Evolutionary conservation across 2,329 filamentous ascomycete species (phyloP), one percentile per base, ranked within the genome.

Genomic region (Plectosphaerella sp.): DNA sequence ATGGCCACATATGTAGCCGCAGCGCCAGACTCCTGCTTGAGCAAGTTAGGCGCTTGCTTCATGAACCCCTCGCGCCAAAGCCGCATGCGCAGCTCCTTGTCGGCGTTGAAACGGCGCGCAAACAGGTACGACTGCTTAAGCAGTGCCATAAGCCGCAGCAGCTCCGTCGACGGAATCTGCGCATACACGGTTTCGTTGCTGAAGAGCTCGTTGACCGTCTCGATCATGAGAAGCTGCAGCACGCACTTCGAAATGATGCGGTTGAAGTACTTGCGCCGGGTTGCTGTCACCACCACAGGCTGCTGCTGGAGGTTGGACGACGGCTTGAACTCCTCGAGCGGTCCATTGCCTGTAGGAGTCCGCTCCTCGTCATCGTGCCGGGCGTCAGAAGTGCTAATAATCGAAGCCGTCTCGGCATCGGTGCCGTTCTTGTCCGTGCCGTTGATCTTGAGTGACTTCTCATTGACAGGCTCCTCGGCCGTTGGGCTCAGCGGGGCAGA

Each of bases 221-320:
- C 95, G 61, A 99, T 99, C 91, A 99, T 99, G 58, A 99, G 84
- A 2, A 99, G 82, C 69, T 99, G 95, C 9, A 99, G 77, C 4
- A 99, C 95, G 67, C 94, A 99, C 59, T 95, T 93, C 14, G 93
- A 97, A 70, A 99, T 99, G 69, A 99, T 99, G 60, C 93, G 89
- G 73, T 99, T 99, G 79, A 99, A 99, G 76, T 97, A 97, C 49
- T 92, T 88, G 36, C 94, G 84, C 24, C 94, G 88, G 1, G 94
- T 91, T 3, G 91, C 91, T 1, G 94, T 97, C 5, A 99, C 93
- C 1, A 95, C 89, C 6, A 96, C 82, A 0, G 93, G 91, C 54
- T 95, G 91, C 67, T 94, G 90, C 67, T 95, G 91, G 14, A 91
- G 76, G 50, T 81, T 84, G 22, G 83, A 82, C 37, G 86, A 79